Percentiles rank a stretch among this genome's conserved stretches.
Evolutionary conservation across 345 rosid genomes (phyloP).

Genomic region (Eucalyptus sp.): DNA sequence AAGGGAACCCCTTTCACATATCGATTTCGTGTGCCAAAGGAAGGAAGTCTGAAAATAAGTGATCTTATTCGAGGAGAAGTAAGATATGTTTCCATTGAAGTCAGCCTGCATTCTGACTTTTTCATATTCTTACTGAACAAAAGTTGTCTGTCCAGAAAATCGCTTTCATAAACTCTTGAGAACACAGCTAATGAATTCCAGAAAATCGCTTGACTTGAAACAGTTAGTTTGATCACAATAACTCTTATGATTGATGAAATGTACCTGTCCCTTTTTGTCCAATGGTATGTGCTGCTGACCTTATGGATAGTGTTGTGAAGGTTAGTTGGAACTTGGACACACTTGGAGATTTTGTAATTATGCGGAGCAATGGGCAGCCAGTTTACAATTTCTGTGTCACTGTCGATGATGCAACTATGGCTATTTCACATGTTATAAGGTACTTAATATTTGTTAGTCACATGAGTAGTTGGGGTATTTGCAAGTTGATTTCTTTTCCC

Average conservation of each 20-base stretch:
- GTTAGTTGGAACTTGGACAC: conserved; percentile 92
- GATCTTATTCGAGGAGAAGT: conserved; percentile 94
- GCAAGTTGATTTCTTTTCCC: background rate
- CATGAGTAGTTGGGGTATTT: background rate
- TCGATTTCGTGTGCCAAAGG: conserved; percentile 76
- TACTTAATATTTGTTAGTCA: conserved; percentile 4
- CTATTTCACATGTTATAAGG: conserved; percentile 96
- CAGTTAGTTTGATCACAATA: background rate
- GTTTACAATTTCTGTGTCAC: conserved; percentile 94
- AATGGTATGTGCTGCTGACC: conserved; percentile 16
- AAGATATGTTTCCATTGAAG: conserved; percentile 1
- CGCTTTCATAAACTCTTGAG: background rate
- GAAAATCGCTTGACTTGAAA: background rate
- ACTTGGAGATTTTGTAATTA: conserved; percentile 89
- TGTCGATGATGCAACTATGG: conserved; percentile 95
- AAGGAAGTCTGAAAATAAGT: conserved; percentile 63
- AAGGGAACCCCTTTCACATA: conserved; percentile 77
- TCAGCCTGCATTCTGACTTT: background rate
- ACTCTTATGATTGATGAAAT: background rate
- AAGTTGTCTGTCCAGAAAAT: background rate
- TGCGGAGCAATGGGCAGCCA: conserved; percentile 95
- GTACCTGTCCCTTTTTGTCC: background rate
- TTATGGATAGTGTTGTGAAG: conserved; percentile 61
- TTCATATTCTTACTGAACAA: background rate
- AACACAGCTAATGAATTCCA: background rate